phyloP scores from a whole-genome alignment of 1,284 basidiomycete species.

The Rhizoctonia solani region DNA sequence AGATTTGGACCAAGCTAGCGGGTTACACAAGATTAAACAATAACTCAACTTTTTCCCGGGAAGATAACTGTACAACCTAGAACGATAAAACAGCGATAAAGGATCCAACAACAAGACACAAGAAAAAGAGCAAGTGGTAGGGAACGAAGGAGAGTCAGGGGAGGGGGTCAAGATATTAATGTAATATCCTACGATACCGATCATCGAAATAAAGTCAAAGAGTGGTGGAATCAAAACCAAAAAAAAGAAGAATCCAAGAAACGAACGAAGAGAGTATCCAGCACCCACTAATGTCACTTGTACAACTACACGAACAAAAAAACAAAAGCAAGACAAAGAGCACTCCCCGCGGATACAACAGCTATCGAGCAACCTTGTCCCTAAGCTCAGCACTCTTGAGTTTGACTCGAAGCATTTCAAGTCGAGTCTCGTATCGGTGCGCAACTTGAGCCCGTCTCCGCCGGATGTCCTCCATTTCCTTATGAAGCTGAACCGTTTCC shows the following conservation, averaged over 20 bases:
- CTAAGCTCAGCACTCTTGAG: constrained; percentile 27
- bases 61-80: constrained; percentile 32
- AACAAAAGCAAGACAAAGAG: neutral
- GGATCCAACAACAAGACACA: constrained; percentile 2
- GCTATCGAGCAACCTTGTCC: constrained; percentile 24
- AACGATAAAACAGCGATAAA: neutral
- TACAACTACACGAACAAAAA: constrained; percentile 4
- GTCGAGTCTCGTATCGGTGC: constrained; percentile 18
- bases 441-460: constrained; percentile 14
- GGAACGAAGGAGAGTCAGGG: neutral
- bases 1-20: neutral
- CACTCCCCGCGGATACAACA: neutral
- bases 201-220: neutral
- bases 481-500: constrained; percentile 14
- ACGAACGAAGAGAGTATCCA: constrained; percentile 5
- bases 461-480: constrained; percentile 29
- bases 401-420: constrained; percentile 27
- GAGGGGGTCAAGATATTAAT: too few species aligned
- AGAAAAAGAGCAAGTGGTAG: neutral
- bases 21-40: constrained; percentile 18
- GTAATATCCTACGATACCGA: neutral
- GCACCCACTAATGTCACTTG: constrained; percentile 8
- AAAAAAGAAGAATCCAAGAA: constrained; percentile 5
- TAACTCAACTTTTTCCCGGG: neutral
- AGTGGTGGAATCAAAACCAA: neutral